phyloP scores from a whole-genome alignment of 306 rosid genomes.

The Glycine soja region DNA sequence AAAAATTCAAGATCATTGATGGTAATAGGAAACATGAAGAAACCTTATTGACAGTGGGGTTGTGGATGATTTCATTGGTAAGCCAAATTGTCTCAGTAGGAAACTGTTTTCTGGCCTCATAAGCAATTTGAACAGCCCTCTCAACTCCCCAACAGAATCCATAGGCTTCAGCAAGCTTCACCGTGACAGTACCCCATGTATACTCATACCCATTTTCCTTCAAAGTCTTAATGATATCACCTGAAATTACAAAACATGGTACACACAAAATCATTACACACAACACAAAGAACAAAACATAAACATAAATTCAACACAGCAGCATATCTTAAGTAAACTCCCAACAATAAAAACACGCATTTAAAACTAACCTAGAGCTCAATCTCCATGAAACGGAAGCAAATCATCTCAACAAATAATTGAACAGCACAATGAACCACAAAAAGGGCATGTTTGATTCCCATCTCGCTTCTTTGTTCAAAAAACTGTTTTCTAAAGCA shows the following conservation, averaged over 20 bases:
- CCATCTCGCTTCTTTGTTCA: too few relatives aligned
- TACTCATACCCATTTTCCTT: slow-evolving; percentile 81
- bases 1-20: neutral
- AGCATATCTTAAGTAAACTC: neutral
- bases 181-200: slow-evolving; percentile 91
- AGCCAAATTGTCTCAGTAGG: slow-evolving; percentile 86
- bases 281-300: slow-evolving; percentile 16
- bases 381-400: slow-evolving; percentile 32
- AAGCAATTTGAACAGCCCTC: slow-evolving; percentile 97
- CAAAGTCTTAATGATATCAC: slow-evolving; percentile 84
- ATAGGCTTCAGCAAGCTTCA: slow-evolving; percentile 89
- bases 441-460: slow-evolving; percentile 2
- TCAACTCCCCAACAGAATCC: slow-evolving; percentile 99
- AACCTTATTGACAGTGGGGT: slow-evolving; percentile 95
- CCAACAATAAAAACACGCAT: neutral
- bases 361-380: neutral
- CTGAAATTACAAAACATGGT: slow-evolving; percentile 53
- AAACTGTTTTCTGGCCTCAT: slow-evolving; percentile 95
- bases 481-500: too few relatives aligned
- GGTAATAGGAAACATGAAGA: slow-evolving; percentile 13
- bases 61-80: slow-evolving; percentile 96
- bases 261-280: slow-evolving; percentile 37
- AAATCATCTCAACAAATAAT: slow-evolving; percentile 8
- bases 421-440: neutral
- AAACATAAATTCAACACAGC: neutral